Evolutionary conservation across 1,284 basidiomycete genomes (phyloP), one percentile per base, ranked within the genome.

Genomic region (Sporisorium exsertum): DNA sequence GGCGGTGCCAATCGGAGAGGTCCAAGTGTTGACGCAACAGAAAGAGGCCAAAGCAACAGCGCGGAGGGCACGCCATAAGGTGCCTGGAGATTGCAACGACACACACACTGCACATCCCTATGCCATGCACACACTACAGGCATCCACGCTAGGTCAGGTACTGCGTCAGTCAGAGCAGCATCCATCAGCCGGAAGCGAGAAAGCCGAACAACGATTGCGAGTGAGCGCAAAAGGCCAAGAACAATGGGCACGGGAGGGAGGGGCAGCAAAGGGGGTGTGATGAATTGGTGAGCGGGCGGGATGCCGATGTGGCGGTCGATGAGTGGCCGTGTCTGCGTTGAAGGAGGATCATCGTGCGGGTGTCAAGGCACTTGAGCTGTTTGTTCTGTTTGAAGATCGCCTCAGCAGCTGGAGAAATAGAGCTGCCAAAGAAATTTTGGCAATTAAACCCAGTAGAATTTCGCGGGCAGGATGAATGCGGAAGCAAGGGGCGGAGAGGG

Each of bases 381-480:
- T n/a, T 32, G 29, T 32, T 32, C 29, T 5, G 29, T 32, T 32
- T 32, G 29, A 32, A 32, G 29, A 32, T 32, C 29, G 29, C 29
- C 29, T 32, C 37, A 35, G 37, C 5, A n/a, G 16, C n/a, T n/a
- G n/a, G n/a, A 16, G n/a, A 35, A 35, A 9, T 35, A 35, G 12
- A 35, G 33, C 33, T 35, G 33, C 3, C 3, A 9, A 35, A 15
- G 13, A 35, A 35, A 35, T 8, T 5, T 9, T 12, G 35, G 10
- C 35, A 40, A 40, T 40, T 18, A 40, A 40, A 16, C 18, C 15
- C 15, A 8, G 12, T 35, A 10, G 13, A 35, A 35, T 18, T 12
- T 5, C 5, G 10, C 29, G 10, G 29, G 37, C 37, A 40, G 37
- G 43, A 56, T 56, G 27, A 13, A 58, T 58, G 56, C 56, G 56